Base-by-base conservation (phyloP, 2,329 filamentous ascomycete species). In the Colletotrichum sp. region DNA sequence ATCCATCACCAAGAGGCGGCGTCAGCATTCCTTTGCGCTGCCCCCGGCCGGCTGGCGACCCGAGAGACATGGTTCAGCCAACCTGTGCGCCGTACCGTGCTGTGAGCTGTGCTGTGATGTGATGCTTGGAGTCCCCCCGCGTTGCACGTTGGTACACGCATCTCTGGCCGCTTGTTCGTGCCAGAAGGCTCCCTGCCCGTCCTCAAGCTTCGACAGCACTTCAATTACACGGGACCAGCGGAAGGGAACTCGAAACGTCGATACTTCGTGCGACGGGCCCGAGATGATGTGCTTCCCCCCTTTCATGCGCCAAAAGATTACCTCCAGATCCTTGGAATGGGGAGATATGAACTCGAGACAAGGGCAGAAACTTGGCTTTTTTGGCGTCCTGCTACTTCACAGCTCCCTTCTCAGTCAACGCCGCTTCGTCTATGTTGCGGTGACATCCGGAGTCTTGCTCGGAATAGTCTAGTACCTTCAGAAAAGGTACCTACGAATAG, bases 341-440 rank as follows among this genome's bases (percentile, higher is more conserved):
- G 15, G 52, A 39, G 48, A 59, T 30, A 72, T 68, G 69, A 75
- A 32, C 69, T 68, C 30, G 48, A 75, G 72, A 72, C 69, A 72
- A 68, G 68, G 63, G 55, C 22, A 55, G 13, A 66, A 60, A 57
- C 63, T 63, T 67, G 68, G 62, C 52, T 69, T 68, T 62, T 62
- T 26, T 26, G 7, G 13, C 30, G 12, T 59, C 30, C 8, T 22
- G 12, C 44, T 55, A 10, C 39, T 18, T 34, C 18, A 32, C 34
- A 13, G 16, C 52, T 62, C 52, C 55, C 66, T 68, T 68, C 52
- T 59, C 66, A 59, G 66, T 68, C 65, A 68, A 26, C 39, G 15
- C 60, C 30, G 66, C 66, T 26, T 68, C 66, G 32, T 30, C 30
- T 68, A 68, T 39, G 60, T 32, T 59, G 52, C n/a, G 24, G 39